Conservation (phyloP, 768 basidiomycete genomes). For the Tylopilus subfusipes region DNA sequence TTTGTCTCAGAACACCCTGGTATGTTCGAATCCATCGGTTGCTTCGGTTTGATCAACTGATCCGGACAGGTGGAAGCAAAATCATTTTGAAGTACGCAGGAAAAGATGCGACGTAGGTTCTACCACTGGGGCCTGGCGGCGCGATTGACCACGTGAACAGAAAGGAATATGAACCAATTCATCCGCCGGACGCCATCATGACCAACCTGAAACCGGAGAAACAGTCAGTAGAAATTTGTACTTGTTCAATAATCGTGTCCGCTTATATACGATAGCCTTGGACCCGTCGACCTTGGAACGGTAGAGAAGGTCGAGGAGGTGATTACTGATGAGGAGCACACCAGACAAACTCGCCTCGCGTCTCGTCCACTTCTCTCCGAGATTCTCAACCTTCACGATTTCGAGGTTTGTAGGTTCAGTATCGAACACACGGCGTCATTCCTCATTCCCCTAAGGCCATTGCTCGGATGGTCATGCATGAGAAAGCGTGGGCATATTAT, state of each 20-base stretch:
- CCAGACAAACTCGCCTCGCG: slow-evolving; percentile 56
- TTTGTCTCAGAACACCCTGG: slow-evolving; percentile 57
- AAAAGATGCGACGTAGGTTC: slow-evolving; percentile 77
- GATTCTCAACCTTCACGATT: slow-evolving; percentile 90
- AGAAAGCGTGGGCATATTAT: slow-evolving; percentile 95
- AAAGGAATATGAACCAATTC: slow-evolving; percentile 83
- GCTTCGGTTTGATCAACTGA: not conserved
- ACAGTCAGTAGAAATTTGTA: slow-evolving; percentile 46
- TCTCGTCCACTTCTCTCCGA: slow-evolving; percentile 71
- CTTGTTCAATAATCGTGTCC: not conserved
- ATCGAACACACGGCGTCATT: not conserved
- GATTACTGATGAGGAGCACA: slow-evolving; percentile 69
- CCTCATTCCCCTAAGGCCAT: slow-evolving; percentile 55
- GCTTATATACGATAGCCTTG: slow-evolving; percentile 46
- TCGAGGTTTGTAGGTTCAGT: slow-evolving; percentile 56
- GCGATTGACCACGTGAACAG: slow-evolving; percentile 32
- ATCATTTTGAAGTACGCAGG: slow-evolving; percentile 89
- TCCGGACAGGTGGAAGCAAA: slow-evolving; percentile 62
- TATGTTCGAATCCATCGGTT: slow-evolving; percentile 19
- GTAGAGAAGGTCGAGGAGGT: slow-evolving; percentile 59
- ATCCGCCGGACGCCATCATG: slow-evolving; percentile 78
- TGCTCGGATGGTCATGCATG: slow-evolving; percentile 74
- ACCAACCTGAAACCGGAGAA: slow-evolving; percentile 80
- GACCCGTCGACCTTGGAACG: slow-evolving; percentile 66
- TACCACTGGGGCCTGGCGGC: not conserved